Base-by-base conservation (phyloP, 495 filamentous ascomycete species). In the Astrocystis sublimbata region DNA sequence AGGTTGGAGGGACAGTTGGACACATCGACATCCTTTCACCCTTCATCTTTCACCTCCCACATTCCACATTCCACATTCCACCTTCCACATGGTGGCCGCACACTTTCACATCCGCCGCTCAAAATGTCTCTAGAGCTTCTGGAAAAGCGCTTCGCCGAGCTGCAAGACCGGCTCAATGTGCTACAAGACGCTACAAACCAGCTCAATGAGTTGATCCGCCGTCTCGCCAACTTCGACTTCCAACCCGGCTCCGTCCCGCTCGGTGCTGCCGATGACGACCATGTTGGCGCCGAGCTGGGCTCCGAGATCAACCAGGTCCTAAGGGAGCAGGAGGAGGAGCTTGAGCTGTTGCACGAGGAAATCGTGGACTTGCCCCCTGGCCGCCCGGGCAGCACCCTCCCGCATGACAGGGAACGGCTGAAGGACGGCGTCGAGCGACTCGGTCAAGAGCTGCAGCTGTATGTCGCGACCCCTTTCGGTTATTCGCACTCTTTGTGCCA, bases 271-370 rank as follows among this genome's bases (percentile, higher is more conserved):
- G 85, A 86, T 10, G 83, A 85, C 50, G 84, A 73, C 53, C 76
- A 91, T 68, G 85, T 86, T 8, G 83, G 89, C 33, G 60, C 87
- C n/a, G 94, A 97, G 70, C 84, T 98, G 8, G 85, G 85, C 51
- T 75, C 84, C 23, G 91, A 94, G 71, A 97, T 97, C 58, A 91
- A 91, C 67, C 84, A 90, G 65, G 81, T 82, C 54, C 76, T 98
- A 49, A 90, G 91, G 68, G 90, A 94, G 57, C 85, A 91, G 49
- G 92, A 97, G 71, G 87, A 92, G 35, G 91, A 96, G 59, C 82
- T 97, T 49, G 93, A 96, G 71, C 73, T 94, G 12, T 66, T 98
- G 56, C 81, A 81, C 24, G 89, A 92, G 63, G 92, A 96, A 55
- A 85, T 92, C 43, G 85, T 87, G 57, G 91, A 89, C 64, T 71